Conservation (phyloP, 805 yeast genomes). For the Lachancea sp. region DNA sequence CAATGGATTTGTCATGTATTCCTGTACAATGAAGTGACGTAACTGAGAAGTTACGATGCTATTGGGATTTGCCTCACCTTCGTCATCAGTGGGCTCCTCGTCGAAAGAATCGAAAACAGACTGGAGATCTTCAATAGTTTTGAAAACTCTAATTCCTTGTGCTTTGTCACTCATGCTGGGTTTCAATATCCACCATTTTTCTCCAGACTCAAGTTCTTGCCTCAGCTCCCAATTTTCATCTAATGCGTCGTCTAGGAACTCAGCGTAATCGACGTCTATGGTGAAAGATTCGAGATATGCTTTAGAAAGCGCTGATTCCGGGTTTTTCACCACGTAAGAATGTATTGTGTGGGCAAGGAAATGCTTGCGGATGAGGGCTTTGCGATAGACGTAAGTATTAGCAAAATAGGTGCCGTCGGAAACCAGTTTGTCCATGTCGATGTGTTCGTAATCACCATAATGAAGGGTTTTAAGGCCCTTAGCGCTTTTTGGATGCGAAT, state of each 20-base stretch:
- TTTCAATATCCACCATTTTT: constrained; percentile 77
- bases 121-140: constrained; percentile 72
- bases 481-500: background rate
- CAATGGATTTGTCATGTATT: constrained; percentile 65
- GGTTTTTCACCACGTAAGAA: constrained; percentile 66
- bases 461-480: constrained; percentile 48
- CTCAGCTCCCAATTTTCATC: constrained; percentile 89
- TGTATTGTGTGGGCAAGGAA: constrained; percentile 80
- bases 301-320: constrained; percentile 48
- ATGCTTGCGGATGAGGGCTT: constrained; percentile 87
- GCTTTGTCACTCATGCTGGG: constrained; percentile 98
- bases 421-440: constrained; percentile 59
- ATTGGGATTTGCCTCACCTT: constrained; percentile 40
- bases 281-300: constrained; percentile 73
- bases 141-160: constrained; percentile 85
- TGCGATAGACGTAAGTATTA: constrained; percentile 81
- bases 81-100: constrained; percentile 62
- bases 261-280: constrained; percentile 90
- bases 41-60: constrained; percentile 81
- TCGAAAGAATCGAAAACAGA: constrained; percentile 80
- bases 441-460: constrained; percentile 84
- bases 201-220: constrained; percentile 53
- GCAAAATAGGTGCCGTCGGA: constrained; percentile 46
- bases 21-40: constrained; percentile 87
- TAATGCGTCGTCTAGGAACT: constrained; percentile 85